Evolutionary conservation across 306 rosid genomes (phyloP), one percentile per base, ranked within the genome.

Genomic region (Arachis stenosperma): DNA sequence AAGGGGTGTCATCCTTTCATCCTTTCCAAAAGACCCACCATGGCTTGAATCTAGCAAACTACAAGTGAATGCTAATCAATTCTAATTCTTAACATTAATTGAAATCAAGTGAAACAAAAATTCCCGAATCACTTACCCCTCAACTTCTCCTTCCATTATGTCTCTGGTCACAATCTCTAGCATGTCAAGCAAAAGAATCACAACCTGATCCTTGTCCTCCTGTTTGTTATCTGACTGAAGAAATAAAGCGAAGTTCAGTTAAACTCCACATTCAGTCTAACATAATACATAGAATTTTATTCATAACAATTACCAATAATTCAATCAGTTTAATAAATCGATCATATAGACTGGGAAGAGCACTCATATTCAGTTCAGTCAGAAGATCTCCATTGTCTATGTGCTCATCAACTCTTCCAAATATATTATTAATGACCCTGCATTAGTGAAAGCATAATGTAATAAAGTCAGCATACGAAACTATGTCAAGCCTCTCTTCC

Each of bases 151-250:
- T 2, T 85, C 96, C 85, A 94, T 80, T 78, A 94, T 88, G 85
- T 94, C 98, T 62, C 96, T 86, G 13, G 96, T 89, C 76, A 88
- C 98, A 84, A 94, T 88, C 82, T 94, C 98, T 14, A 94, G 80
- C 96, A 94, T 94, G 86, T 94, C 91, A 40, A 94, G 90, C 90
- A 94, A 83, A 80, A 94, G 86, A 75, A 94, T 94, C 66, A 92
- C 96, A 71, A 94, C 91, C 79, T 88, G 67, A 78, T 91, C 91
- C 84, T 91, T 89, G 80, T 74, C 90, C 70, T 91, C 96, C 62
- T 54, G 52, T 74, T 82, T 77, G 76, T 94, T 94, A 8, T 55
- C 54, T 75, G 75, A 52, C 98, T 94, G 90, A 71, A 69, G 62
- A 71, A 67, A 74, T 58, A 60, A 73, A 37, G 65, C 51, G 30